Evolutionary conservation across 352 stramenopile genomes (phyloP), one percentile per base, ranked within the genome.

Genomic region (Phytophthora crassamura): DNA sequence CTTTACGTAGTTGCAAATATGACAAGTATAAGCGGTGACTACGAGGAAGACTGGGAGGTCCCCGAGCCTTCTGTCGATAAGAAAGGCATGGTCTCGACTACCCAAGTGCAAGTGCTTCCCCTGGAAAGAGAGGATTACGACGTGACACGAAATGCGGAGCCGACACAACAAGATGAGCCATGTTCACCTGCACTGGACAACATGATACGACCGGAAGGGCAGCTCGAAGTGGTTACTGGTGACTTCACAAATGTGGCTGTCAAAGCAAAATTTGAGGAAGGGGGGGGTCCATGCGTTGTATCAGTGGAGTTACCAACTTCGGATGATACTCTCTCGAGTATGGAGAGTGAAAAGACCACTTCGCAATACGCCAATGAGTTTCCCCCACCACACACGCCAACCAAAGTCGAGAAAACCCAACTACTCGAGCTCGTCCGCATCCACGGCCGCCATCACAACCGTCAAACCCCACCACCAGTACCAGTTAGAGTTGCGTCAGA

Each of bases 11-110:
- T n/a, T 30, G 8, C 10, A 20, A 34, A 30, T 12, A 66, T 73
- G 54, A 12, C 42, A 5, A 68, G 60, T 34, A 51, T 36, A 5
- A 41, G 7, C 30, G 69, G 28, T 7, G 48, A 67, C 5, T 69
- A 77, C 42, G 53, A 72, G 20, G 66, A 71, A 22, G 65, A 64
- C 42, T 64, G 53, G 42, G 64, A 64, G n/a, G 40, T 40, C 30
- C 58, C 58, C 8, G 51, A 69, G 25, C 22, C 35, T 43, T 71
- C 49, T 16, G 28, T 70, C 7, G 18, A 4, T 20, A 66, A 67
- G 41, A 39, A 58, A 8, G 33, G 18, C 28, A 11, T 61, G n/a
- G 10, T 67, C 9, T 67, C 22, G 7, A 20, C 22, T 48, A 43
- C 16, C 36, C 36, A 22, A 15, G 49, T 15, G 5, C 47, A 55